Evolutionary conservation across 2,329 filamentous ascomycete species (phyloP), one percentile per base, ranked within the genome.

Genomic region (Cercospora sp.): DNA sequence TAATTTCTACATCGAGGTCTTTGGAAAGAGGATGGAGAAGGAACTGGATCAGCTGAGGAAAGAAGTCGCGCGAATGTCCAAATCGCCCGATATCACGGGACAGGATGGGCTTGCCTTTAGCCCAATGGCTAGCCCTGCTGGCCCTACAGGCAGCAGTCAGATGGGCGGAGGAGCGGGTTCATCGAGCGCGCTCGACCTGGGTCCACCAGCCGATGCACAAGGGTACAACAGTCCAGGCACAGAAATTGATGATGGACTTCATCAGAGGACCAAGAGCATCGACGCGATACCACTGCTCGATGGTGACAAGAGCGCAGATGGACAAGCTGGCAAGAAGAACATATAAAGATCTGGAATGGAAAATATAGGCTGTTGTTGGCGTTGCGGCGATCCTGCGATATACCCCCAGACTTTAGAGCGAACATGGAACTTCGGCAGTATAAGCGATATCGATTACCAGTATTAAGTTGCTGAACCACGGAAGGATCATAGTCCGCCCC

Each of bases 1-100:
- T 18, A 98, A 94, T 0, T 99, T 91, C 80, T 99, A 99, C 81
- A 98, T 99, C 76, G 95, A 99, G 75, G 92, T 98, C 1, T 99
- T 98, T 78, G 95, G 96, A 64, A 97, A 92, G 75, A 89, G 94
- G 2, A 98, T 99, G 84, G 93, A 99, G 83, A 97, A 94, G 77
- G 95, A 99, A 80, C 85, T 99, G 12, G 94, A 99, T 78, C 87
- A 90, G 63, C 87, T 99, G 82, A 94, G 91, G 81, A 88, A 88
- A 65, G 95, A 99, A 77, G 93, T 99, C 8, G 72, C 72, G 16
- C 66, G 74, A 10, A 74, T 77, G 74, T 68, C 73, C 5, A 77
- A 77, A 68, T 74, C 71, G 49, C 77, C 76, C 7, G 72, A 78
- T 21, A 69, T 75, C 37, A 34, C 67, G 6, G 75, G 74, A 10